Evolutionary conservation across 805 yeast genomes (phyloP), one percentile per base, ranked within the genome.

Genomic region (Soucietia sequanensis): DNA sequence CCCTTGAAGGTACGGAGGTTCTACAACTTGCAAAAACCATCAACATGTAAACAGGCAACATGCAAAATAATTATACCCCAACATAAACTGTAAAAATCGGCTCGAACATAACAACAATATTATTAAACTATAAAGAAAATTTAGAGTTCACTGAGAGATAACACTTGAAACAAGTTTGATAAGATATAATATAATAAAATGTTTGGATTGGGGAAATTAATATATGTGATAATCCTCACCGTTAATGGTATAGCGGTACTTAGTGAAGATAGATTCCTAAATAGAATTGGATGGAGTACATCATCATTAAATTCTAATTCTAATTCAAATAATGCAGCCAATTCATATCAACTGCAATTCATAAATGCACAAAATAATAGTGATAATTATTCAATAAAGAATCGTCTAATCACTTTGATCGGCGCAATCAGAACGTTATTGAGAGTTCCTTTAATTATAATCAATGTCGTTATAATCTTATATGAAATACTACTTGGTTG

Each of bases 191-290:
- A 21, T 11, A 21, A 11, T 11, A 14, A 6, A 12, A 68, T 78
- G 81, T 79, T 79, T 58, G 84, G 84, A 12, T 58, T 79, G 27
- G 83, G 84, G 8, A 77, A 70, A 51, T 60, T 79, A 21, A 66
- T 78, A 37, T 79, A 78, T 48, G 78, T 75, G 36, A 60, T 70
- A 16, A 57, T 78, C n/a, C 66, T 85, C 24, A 60, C 84, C 37
- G 74, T 84, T 31, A 85, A 85, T 56, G 78, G 91, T 0, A 75
- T 85, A 19, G 93, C 93, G 0, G 81, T 85, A 23, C 70, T 85
- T 34, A 83, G 84, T 54, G 95, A 85, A 48, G 93, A 85, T 50
- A 65, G 95, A 39, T 85, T 85, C 50, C 65, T 85, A 39, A 80
- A 80, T 48, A 68, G 95, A 61, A 75, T 54, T 23, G 70, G 65